Evolutionary conservation across 352 stramenopile genomes (phyloP), one percentile per base, ranked within the genome.

Genomic region (Pythium rhizo-oryzae): DNA sequence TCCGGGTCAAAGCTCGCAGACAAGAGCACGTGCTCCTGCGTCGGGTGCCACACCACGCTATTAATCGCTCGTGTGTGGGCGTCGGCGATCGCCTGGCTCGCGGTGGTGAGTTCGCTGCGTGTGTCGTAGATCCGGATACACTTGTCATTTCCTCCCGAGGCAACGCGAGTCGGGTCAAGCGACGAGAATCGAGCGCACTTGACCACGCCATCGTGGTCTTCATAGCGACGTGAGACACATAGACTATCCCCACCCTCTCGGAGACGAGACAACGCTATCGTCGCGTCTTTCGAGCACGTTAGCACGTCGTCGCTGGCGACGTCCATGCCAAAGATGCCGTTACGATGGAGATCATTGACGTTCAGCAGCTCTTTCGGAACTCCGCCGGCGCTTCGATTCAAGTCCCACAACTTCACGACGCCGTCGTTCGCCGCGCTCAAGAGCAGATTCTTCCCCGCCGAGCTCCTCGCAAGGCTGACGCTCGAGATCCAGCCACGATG

Each of bases 241-340:
- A 9, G n/a, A n/a, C 23, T 46, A 51, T 12, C 52, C 65, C 19
- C 65, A 55, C 6, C 70, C 65, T 11, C 63, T 35, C 43, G 57
- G 46, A 89, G 75, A 13, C 50, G 39, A 1, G 80, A 80, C 9
- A 89, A 43, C 0, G 55, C 71, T 43, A 89, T 69, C 0, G 74
- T 75, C 8, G 65, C 60, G 51, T 89, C 81, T 65, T 89, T 89
- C 12, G 78, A 87, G 63, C 80, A 85, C 9, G 80, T 85, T 12
- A 82, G 54, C 4, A 86, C 61, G 15, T 58, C 49, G 46, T 86
- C 66, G 0, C 37, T 59, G 9, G 47, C 62, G 4, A 82, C 56
- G 37, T 85, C 81, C 69, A 89, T 75, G 3, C 72, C 72, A 23
- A 87, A 87, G 25, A 89, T 84, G 9, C 81, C 81, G 35, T 73